phyloP scores from a whole-genome alignment of 257 asterid genomes.

The Cinchona pubescens region DNA sequence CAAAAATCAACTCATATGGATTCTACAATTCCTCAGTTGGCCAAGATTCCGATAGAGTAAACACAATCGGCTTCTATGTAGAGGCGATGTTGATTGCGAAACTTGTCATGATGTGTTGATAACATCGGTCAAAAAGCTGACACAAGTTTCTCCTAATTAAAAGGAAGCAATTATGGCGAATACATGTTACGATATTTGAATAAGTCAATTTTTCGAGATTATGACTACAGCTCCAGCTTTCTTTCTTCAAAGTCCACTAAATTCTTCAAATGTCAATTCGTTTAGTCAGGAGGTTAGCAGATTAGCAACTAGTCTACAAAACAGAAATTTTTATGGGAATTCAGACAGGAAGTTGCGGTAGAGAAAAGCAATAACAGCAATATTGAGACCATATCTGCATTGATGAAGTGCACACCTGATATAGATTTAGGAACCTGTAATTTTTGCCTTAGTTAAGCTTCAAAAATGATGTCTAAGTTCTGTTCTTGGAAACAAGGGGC shows the following conservation, averaged over 20 bases:
- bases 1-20: constrained; percentile 16
- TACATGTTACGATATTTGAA: constrained; percentile 34
- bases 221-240: not conserved
- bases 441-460: constrained; percentile 16
- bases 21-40: constrained; percentile 31
- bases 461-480: not conserved
- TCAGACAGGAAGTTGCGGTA: constrained; percentile 13
- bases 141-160: constrained; percentile 20
- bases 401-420: constrained; percentile 36
- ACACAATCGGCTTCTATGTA: constrained; percentile 31
- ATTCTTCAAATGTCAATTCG: not conserved
- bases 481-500: constrained; percentile 11
- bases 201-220: constrained; percentile 4
- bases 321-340: not conserved
- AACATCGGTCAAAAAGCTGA: not conserved
- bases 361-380: not conserved
- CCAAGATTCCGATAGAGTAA: constrained; percentile 5
- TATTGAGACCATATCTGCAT: constrained; percentile 2
- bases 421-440: constrained; percentile 15
- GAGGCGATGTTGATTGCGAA: constrained; percentile 27
- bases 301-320: constrained; percentile 10
- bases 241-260: not conserved
- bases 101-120: constrained; percentile 28
- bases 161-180: constrained; percentile 9
- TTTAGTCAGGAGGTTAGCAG: constrained; percentile 8